Conservation (phyloP, 371 early-diverging fungal genomes). For the Lichtheimia ornata region DNA sequence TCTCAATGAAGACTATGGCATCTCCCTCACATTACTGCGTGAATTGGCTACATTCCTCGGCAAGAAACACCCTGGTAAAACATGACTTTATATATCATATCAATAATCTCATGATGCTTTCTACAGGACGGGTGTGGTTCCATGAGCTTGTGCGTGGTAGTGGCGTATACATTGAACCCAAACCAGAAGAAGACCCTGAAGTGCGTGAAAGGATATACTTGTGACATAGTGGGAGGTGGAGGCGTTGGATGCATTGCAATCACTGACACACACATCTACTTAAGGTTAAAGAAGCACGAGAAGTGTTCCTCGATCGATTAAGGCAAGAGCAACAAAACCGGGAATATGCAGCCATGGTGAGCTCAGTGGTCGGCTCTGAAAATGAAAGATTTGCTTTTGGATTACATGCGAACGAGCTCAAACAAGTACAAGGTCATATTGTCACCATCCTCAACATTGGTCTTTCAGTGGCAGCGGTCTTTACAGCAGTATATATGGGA, state of each 20-base stretch:
- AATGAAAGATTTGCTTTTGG: constrained; percentile 32
- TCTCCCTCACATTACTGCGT: constrained; percentile 23
- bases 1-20: constrained; percentile 10
- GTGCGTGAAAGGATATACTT: neutral
- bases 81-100: neutral
- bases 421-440: constrained; percentile 50
- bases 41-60: constrained; percentile 1
- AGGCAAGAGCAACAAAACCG: constrained; percentile 30
- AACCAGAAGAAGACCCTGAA: constrained; percentile 27
- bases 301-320: constrained; percentile 33
- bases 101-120: neutral
- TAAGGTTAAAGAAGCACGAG: constrained; percentile 13
- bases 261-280: no score
- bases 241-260: no score
- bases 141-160: constrained; percentile 39
- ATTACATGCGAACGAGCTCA: constrained; percentile 45
- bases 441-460: constrained; percentile 64
- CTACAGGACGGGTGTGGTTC: constrained; percentile 21
- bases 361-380: constrained; percentile 30
- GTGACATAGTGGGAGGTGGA: no score
- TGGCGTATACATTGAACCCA: constrained; percentile 31
- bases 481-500: constrained; percentile 60
- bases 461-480: constrained; percentile 65
- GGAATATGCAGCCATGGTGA: constrained; percentile 38
- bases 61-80: constrained; percentile 2